phyloP scores from a whole-genome alignment of 129 eudicot genomes.

The Arctium lappa region DNA sequence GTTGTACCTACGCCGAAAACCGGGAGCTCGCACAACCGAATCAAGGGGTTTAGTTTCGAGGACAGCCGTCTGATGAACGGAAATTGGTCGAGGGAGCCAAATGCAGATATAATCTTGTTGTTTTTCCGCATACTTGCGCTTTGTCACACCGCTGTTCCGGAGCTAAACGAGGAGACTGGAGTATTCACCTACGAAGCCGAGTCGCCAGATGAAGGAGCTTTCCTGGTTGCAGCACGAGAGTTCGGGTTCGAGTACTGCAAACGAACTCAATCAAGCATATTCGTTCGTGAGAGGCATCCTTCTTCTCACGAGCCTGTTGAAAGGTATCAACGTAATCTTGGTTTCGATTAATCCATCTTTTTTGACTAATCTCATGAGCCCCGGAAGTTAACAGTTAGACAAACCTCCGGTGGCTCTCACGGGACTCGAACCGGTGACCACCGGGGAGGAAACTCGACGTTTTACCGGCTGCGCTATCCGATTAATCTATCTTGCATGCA shows the following conservation, averaged over 20 bases:
- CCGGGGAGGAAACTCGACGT: no score
- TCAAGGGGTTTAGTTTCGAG: conserved; percentile 58
- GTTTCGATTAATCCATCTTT: background rate
- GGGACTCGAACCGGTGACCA: no score
- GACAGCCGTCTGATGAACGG: conserved; percentile 40
- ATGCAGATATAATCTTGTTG: conserved; percentile 35
- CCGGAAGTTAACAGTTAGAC: no score
- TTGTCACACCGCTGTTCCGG: conserved; percentile 68
- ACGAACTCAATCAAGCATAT: conserved; percentile 58
- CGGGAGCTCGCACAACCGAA: conserved; percentile 8
- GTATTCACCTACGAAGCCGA: conserved; percentile 49
- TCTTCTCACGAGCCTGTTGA: conserved; percentile 40
- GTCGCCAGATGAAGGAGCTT: conserved; percentile 57
- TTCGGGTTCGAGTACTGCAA: conserved; percentile 55
- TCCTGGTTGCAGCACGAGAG: conserved; percentile 61
- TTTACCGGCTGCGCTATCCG: background rate
- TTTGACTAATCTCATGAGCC: no score
- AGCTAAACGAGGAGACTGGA: conserved; percentile 44
- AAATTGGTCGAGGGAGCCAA: conserved; percentile 42
- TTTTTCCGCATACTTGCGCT: conserved; percentile 61
- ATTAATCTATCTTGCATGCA: background rate
- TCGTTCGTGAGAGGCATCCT: conserved; percentile 43
- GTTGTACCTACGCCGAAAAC: conserved; percentile 22
- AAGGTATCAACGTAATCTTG: conserved; percentile 21
- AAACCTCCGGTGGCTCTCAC: no score